Conservation (phyloP, 768 basidiomycete genomes). For the Naganishia kalamii region DNA sequence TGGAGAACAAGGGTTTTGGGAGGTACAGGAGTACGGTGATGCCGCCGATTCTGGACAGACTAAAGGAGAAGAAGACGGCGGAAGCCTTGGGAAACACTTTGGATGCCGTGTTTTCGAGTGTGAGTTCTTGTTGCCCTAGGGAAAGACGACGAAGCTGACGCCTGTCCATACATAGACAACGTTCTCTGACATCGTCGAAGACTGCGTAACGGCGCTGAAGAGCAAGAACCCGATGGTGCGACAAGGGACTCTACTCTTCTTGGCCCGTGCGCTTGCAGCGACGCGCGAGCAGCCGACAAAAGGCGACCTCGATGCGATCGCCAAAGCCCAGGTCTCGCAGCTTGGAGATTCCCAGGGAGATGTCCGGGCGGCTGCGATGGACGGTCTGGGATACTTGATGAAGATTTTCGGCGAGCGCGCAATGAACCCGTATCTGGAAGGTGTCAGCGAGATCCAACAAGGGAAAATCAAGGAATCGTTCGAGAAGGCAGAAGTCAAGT, state of each 20-base stretch:
- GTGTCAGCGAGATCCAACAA: conserved; percentile 77
- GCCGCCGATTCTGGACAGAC: conserved; percentile 69
- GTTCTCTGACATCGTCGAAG: conserved; percentile 72
- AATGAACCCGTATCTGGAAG: conserved; percentile 77
- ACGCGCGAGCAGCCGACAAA: conserved; percentile 66
- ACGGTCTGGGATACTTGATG: conserved; percentile 80
- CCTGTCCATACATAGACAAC: conserved; percentile 55
- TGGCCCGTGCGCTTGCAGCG: conserved; percentile 66
- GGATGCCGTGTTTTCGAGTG: conserved; percentile 79
- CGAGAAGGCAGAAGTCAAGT: conserved; percentile 86
- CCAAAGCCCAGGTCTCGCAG: conserved; percentile 65
- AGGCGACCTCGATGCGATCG: conserved; percentile 70
- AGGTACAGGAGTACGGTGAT: conserved; percentile 67
- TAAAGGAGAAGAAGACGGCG: conserved; percentile 89
- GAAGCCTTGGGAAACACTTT: conserved; percentile 81
- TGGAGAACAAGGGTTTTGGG: conserved; percentile 63
- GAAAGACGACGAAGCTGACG: background rate
- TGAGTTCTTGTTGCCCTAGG: conserved; percentile 47
- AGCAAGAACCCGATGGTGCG: conserved; percentile 97
- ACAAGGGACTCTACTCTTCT: conserved; percentile 81
- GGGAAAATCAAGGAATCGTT: conserved; percentile 88
- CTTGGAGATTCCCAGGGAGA: conserved; percentile 85
- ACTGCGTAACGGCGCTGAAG: conserved; percentile 67
- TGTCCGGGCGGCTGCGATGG: conserved; percentile 82
- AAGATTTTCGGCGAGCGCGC: conserved; percentile 94